Percentiles rank a stretch among this genome's conserved stretches.
phyloP scores from a whole-genome alignment of 345 rosid species.

The Pistacia integerrima region DNA sequence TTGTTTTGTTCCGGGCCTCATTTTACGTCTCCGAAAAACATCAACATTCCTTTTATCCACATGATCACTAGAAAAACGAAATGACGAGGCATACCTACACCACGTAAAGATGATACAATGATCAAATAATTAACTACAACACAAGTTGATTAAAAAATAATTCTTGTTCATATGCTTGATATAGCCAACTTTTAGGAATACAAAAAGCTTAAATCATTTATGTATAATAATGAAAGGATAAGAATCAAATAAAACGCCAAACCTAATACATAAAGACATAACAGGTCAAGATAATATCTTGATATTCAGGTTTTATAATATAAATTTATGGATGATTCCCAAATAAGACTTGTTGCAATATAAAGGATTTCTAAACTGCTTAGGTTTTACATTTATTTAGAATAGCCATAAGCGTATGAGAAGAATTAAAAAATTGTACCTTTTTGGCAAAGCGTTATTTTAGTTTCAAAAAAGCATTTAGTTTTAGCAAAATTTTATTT shows the following conservation, averaged over 20 bases:
- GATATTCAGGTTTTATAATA: neutral
- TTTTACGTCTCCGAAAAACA: slow-evolving; percentile 60
- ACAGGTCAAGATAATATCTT: neutral
- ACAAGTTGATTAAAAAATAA: slow-evolving; percentile 16
- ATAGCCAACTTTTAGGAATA: neutral
- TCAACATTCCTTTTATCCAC: slow-evolving; percentile 63
- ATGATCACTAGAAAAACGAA: slow-evolving; percentile 80
- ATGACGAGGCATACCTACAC: slow-evolving; percentile 89
- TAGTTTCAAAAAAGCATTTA: neutral
- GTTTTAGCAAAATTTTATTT: neutral
- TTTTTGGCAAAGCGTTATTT: neutral
- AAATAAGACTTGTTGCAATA: neutral
- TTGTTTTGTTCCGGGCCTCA: slow-evolving; percentile 65
- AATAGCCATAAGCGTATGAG: neutral
- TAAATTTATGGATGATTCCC: neutral
- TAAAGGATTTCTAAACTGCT: neutral
- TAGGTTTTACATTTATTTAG: neutral
- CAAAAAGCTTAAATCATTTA: neutral
- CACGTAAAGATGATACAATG: slow-evolving; percentile 14
- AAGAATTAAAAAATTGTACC: neutral
- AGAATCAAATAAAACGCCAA: neutral
- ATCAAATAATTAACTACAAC: slow-evolving; percentile 23
- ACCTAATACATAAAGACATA: neutral
- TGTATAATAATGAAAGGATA: neutral
- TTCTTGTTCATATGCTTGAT: neutral